Percentiles rank a stretch among this genome's conserved stretches.
phyloP scores from a whole-genome alignment of 2,329 filamentous ascomycete genomes.

The Chaetomium globosum region DNA sequence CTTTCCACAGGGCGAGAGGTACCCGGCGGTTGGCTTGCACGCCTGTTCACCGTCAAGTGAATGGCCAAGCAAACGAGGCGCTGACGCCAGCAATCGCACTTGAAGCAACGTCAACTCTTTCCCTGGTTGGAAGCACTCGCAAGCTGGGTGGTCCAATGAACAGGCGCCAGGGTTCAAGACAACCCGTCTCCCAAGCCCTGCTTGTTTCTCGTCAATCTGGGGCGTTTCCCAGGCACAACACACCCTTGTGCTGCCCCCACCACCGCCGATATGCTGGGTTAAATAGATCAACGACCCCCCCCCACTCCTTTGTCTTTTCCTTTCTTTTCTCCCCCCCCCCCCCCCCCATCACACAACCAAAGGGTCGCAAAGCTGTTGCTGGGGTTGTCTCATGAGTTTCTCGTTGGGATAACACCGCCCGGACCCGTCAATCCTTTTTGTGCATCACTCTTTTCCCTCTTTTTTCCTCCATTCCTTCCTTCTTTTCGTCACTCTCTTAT shows the following conservation, averaged over 20 bases:
- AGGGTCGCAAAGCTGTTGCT: conserved; percentile 61
- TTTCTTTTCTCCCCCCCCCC: conserved; percentile 53
- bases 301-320: conserved; percentile 45
- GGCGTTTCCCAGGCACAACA: conserved; percentile 31
- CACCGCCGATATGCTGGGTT: conserved; percentile 39
- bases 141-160: conserved; percentile 10
- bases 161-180: neutral
- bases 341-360: conserved; percentile 58
- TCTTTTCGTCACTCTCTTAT: conserved; percentile 60
- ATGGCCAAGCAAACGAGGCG: conserved; percentile 1
- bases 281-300: conserved; percentile 44
- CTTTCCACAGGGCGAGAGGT: neutral
- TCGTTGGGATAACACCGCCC: conserved; percentile 57
- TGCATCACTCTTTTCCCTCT: conserved; percentile 41
- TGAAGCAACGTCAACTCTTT: conserved; percentile 1
- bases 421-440: conserved; percentile 54
- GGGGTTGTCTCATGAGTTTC: conserved; percentile 51
- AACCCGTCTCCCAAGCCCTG: conserved; percentile 29
- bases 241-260: conserved; percentile 18
- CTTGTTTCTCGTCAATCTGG: conserved; percentile 29
- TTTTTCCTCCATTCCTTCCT: conserved; percentile 46
- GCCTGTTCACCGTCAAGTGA: conserved; percentile 13
- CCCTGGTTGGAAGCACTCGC: neutral
- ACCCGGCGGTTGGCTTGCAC: conserved; percentile 4
- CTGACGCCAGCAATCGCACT: conserved; percentile 14